A percentile compares a stretch with the other conserved stretches of the same genome.
These are phyloP conservation scores for Omphalotus guepiniiformis DNA, from an alignment of 768 basidiomycete species.

Conservation along the genomic window DNA sequence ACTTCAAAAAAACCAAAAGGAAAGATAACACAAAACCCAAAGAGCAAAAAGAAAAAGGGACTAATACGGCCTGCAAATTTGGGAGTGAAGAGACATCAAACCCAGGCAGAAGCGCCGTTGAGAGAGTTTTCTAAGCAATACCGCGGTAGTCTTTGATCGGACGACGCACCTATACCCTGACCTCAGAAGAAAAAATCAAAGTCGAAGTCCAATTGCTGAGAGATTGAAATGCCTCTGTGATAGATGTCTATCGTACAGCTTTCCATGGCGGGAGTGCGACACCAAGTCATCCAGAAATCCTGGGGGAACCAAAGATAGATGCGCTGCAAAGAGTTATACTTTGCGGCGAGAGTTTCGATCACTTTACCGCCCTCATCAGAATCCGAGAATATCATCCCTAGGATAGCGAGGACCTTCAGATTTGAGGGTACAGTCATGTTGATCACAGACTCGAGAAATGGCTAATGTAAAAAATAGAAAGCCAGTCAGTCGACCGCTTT, in stretches of 20 bases:
- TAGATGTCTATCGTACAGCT: background rate
- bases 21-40: no score
- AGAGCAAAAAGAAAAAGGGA: no score
- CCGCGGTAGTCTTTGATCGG: no score
- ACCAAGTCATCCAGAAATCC: conserved; percentile 14
- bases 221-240: background rate
- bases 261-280: conserved; percentile 1
- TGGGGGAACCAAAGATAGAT: conserved; percentile 12
- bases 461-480: conserved; percentile 3
- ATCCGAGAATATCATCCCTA: conserved; percentile 14
- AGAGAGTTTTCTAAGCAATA: no score
- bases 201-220: conserved; percentile 2
- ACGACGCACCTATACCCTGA: no score
- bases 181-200: no score
- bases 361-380: conserved; percentile 9
- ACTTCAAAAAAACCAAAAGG: no score
- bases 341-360: conserved; percentile 9
- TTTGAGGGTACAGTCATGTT: conserved; percentile 9
- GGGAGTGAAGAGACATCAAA: no score
- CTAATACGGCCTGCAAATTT: no score
- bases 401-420: conserved; percentile 10
- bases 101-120: no score
- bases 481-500: no score
- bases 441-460: conserved; percentile 11
- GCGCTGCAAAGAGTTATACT: conserved; percentile 10